Base-by-base conservation (phyloP, 768 basidiomycete genomes). In the Auricularia heimuer region DNA sequence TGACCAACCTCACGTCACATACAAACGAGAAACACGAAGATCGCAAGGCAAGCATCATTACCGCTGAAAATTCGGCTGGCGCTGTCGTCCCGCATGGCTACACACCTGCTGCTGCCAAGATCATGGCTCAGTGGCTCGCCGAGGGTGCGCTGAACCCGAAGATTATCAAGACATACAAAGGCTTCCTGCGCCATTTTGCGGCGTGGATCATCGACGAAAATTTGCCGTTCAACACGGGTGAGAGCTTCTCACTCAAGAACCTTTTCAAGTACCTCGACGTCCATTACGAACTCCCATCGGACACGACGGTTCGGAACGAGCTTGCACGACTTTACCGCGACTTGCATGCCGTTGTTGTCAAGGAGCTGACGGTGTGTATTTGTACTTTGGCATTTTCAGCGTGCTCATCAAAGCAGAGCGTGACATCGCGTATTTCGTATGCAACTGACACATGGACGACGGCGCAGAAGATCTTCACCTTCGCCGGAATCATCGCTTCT, bases 281-380 rank as follows among this genome's bases (percentile, higher is more conserved):
- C 58, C 42, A 64, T 24, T 70, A 62, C 42, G 33, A 21, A 12
- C 68, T 74, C 21, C 73, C 72, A 2, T 65, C 64, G 24, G 73
- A 74, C 61, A 73, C 73, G 3, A 72, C 71, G 16, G 69, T 74
- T 21, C 69, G 69, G 6, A 73, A 72, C 63, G 64, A 63, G 36
- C 62, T 73, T 14, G 65, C 63, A 4, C 34, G 54, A 18, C 65
- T 72, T 35, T 70, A 65, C 54, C 16, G 12, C 0, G 70, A 71
- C 34, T 65, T 74, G 56, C 68, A 72, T 65, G 62, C 60, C 8
- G 61, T 67, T 24, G 62, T 72, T 34, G 68, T 70, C n/a, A 39
- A 62, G 14, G 70, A 72, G 29, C 61, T 72, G 70, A 68, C 63
- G 35, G 68, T 68, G 16, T 47, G 16, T 61, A 39, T 24, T 56